phyloP scores from a whole-genome alignment of 495 filamentous ascomycete genomes.

The Geoglossum glabrum region DNA sequence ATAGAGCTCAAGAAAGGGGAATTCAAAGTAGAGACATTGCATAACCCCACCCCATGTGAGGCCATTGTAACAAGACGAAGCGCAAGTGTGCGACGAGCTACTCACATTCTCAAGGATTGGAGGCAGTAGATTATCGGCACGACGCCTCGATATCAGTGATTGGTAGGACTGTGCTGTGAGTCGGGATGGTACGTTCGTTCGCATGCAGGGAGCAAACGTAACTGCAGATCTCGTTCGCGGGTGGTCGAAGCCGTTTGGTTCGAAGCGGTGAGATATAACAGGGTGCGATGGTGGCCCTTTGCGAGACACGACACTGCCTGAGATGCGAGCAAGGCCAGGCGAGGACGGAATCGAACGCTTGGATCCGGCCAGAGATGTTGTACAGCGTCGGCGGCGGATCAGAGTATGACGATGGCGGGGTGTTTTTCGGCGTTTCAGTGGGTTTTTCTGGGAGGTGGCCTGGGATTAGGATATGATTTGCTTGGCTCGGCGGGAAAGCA shows the following conservation, averaged over 20 bases:
- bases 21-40: neutral
- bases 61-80: neutral
- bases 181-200: slow-evolving; percentile 3
- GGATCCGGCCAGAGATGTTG: neutral
- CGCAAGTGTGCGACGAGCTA: neutral
- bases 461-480: neutral
- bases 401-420: slow-evolving; percentile 3
- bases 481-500: neutral
- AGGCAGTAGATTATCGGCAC: neutral
- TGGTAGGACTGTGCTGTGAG: neutral
- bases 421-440: neutral
- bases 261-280: slow-evolving; percentile 2
- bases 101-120: slow-evolving; percentile 1
- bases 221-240: slow-evolving; percentile 2
- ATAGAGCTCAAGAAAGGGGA: neutral
- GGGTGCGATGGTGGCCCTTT: neutral
- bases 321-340: neutral
- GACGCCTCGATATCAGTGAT: neutral
- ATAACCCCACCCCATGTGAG: neutral
- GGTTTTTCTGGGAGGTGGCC: neutral
- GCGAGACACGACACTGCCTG: neutral
- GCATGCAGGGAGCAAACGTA: slow-evolving; percentile 3
- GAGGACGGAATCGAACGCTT: neutral
- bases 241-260: neutral
- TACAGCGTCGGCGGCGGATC: neutral